Percentiles rank a stretch among this genome's conserved stretches.
Conservation (phyloP, 2,329 filamentous ascomycete species). For the Verticillium nubilum region DNA sequence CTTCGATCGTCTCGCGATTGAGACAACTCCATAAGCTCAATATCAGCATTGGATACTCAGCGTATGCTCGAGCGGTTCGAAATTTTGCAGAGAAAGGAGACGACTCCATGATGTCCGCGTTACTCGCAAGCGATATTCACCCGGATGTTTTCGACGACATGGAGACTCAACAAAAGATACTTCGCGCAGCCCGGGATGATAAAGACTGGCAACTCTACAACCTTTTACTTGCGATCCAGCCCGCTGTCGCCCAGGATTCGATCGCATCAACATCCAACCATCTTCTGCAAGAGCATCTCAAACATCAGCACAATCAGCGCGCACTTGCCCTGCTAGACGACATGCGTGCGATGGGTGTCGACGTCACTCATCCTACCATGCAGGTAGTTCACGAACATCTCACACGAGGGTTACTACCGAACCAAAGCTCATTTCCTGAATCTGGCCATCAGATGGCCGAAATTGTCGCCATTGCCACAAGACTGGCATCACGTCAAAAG, state of each 20-base stretch:
- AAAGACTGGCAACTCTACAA: neutral
- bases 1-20: constrained; percentile 54
- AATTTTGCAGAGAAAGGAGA: constrained; percentile 56
- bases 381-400: constrained; percentile 6
- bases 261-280: constrained; percentile 24
- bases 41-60: constrained; percentile 56
- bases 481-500: constrained; percentile 2
- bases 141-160: constrained; percentile 49
- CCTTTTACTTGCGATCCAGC: constrained; percentile 38
- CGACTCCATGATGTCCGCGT: constrained; percentile 36
- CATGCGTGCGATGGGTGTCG: constrained; percentile 27
- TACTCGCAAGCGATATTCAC: constrained; percentile 46
- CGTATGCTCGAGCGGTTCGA: constrained; percentile 61
- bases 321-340: constrained; percentile 29
- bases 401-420: constrained; percentile 4
- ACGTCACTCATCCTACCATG: constrained; percentile 13
- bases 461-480: constrained; percentile 3
- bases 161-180: constrained; percentile 31
- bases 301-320: constrained; percentile 17
- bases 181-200: constrained; percentile 10
- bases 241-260: constrained; percentile 23
- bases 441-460: neutral
- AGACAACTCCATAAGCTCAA: constrained; percentile 53
- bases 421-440: neutral
- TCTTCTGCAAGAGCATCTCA: constrained; percentile 23